Conservation (phyloP, 2,329 filamentous ascomycete genomes). For the Fusarium algeriense region DNA sequence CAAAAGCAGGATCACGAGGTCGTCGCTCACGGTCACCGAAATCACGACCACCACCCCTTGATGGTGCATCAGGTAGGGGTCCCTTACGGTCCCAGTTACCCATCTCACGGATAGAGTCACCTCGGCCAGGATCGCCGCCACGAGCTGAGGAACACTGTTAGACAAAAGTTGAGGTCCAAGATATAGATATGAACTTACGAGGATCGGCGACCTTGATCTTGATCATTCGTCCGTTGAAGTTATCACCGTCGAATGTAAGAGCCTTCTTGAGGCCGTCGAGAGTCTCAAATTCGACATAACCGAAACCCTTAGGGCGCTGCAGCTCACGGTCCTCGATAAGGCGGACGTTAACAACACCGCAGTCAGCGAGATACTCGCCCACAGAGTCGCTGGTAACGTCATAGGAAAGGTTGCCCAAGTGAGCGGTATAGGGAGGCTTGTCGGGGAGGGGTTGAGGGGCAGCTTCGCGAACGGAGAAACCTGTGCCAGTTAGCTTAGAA, state of each 20-base stretch:
- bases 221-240: conserved; percentile 89
- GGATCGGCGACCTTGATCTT: conserved; percentile 97
- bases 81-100: conserved; percentile 94
- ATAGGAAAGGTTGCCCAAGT: conserved; percentile 96
- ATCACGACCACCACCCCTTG: conserved; percentile 64
- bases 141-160: conserved; percentile 74
- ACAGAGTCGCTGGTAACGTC: conserved; percentile 89
- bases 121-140: conserved; percentile 71
- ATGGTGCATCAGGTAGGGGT: conserved; percentile 80
- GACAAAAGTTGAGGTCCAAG: conserved; percentile 17
- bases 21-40: conserved; percentile 75
- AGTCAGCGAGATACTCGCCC: conserved; percentile 85
- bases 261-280: conserved; percentile 93
- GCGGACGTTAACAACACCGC: conserved; percentile 89
- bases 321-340: conserved; percentile 97
- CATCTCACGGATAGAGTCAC: conserved; percentile 80
- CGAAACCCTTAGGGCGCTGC: conserved; percentile 95
- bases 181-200: conserved; percentile 71
- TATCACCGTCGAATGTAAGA: conserved; percentile 82
- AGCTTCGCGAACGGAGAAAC: conserved; percentile 75
- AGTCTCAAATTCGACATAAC: conserved; percentile 93
- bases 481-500: conserved; percentile 53
- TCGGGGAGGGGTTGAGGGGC: conserved; percentile 81
- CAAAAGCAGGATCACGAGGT: conserved; percentile 70
- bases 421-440: conserved; percentile 94